These are phyloP conservation scores for Meyerozyma carpophila DNA, from an alignment of 1,139 yeast genomes.

Conservation along the genomic window DNA sequence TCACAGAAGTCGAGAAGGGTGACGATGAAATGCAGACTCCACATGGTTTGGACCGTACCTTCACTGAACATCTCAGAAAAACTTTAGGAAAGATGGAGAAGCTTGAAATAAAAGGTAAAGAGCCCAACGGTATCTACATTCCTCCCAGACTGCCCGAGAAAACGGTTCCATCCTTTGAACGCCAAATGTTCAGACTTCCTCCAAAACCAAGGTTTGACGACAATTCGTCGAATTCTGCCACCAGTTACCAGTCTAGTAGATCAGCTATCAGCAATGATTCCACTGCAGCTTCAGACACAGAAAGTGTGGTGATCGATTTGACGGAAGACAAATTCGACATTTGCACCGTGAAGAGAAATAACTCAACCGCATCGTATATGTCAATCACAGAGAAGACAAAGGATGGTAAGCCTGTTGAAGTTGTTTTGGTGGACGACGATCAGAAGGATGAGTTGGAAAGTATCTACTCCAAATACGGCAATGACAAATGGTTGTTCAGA, in stretches of 20 bases:
- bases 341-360: conserved; percentile 29
- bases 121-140: background rate
- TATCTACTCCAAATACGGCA: conserved; percentile 40
- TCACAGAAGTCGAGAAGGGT: conserved; percentile 25
- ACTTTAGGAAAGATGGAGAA: background rate
- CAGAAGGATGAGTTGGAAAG: conserved; percentile 32
- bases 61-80: background rate
- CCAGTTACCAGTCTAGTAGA: conserved; percentile 29
- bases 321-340: conserved; percentile 38
- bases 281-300: conserved; percentile 26
- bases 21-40: conserved; percentile 6
- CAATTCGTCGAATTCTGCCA: conserved; percentile 13
- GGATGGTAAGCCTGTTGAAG: conserved; percentile 42
- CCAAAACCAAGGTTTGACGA: conserved; percentile 3
- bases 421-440: conserved; percentile 24
- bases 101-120: background rate
- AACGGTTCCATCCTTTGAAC: background rate
- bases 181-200: background rate
- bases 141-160: background rate
- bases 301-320: conserved; percentile 35
- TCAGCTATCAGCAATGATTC: conserved; percentile 13
- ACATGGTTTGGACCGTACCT: background rate
- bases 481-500: conserved; percentile 23
- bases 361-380: conserved; percentile 31
- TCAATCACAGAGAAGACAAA: conserved; percentile 36